Conservation (phyloP, 345 rosid genomes). For the Rubroshorea leprosula region DNA sequence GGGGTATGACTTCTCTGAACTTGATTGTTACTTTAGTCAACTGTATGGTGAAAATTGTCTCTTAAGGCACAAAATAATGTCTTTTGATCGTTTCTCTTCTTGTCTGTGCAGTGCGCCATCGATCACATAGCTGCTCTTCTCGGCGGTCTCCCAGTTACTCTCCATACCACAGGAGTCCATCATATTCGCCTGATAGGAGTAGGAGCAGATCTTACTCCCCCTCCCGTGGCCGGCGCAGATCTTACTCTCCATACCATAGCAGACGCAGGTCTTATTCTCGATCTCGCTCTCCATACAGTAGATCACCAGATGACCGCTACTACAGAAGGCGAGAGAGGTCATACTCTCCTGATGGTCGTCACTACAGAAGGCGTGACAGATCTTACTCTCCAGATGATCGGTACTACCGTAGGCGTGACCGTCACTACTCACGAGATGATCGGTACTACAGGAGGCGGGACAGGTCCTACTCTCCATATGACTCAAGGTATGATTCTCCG, state of each 20-base stretch:
- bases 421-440: slow-evolving; percentile 26
- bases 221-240: slow-evolving; percentile 19
- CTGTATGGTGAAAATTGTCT: neutral
- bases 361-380: slow-evolving; percentile 25
- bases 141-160: slow-evolving; percentile 46
- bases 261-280: slow-evolving; percentile 59
- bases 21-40: neutral
- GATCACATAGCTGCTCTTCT: slow-evolving; percentile 43
- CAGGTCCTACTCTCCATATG: slow-evolving; percentile 23
- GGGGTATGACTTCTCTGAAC: slow-evolving; percentile 34
- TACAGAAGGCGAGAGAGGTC: slow-evolving; percentile 32
- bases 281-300: slow-evolving; percentile 34
- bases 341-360: slow-evolving; percentile 26
- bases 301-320: slow-evolving; percentile 43
- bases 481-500: slow-evolving; percentile 9
- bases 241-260: slow-evolving; percentile 38
- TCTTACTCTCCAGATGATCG: slow-evolving; percentile 40
- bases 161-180: slow-evolving; percentile 33
- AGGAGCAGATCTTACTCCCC: slow-evolving; percentile 63
- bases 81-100: neutral
- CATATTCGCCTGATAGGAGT: slow-evolving; percentile 51
- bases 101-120: slow-evolving; percentile 29
- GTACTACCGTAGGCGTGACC: slow-evolving; percentile 23
- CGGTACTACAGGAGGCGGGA: slow-evolving; percentile 19
- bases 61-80: neutral